Base-by-base conservation (phyloP, 106 monocot genomes). In the Hemerocallis citrina region DNA sequence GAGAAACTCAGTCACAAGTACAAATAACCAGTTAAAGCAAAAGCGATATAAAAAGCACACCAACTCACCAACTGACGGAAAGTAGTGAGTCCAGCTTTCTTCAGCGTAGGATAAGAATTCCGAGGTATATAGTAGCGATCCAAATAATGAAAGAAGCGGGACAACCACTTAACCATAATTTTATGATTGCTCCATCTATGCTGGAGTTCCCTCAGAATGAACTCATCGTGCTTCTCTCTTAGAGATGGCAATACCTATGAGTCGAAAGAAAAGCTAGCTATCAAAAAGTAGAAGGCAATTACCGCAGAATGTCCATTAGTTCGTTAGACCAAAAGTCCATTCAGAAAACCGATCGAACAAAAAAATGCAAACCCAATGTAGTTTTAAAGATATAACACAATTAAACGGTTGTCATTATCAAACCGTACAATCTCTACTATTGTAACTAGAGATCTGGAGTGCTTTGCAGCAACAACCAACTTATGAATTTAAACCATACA, bases 111-210 rank as follows among this genome's bases (percentile, higher is more conserved):
- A 37, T 88, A 81, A 9, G 84, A 88, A 61, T 81, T 81, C 38
- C 83, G 71, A 12, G 79, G 52, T 29, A 88, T 74, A 34, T 81
- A 93, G 52, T 85, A 88, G 20, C 88, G 84, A 61, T 93, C 92
- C 15, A 93, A 75, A 58, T 93, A 93, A 38, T 78, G 52, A 25
- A 93, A 93, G 58, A 88, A 88, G 14, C 79, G 84, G n/a, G 81
- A 82, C 19, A 93, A 76, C 88, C 84, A 93, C 25, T 81, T 67
- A 47, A 88, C 88, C 92, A 93, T 88, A 32, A 85, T 61, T 72
- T 88, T 93, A 50, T 93, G 92, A 71, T 93, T 93, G 22, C 47
- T 34, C 92, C 92, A 93, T 63, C 92, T 75, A 57, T 72, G 70
- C n/a, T 81, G 78, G 10, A 93, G 69, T 66, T 93, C 92, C 38